Evolutionary conservation across 805 yeast species (phyloP).

Genomic region (Pichia phayaonensis): DNA sequence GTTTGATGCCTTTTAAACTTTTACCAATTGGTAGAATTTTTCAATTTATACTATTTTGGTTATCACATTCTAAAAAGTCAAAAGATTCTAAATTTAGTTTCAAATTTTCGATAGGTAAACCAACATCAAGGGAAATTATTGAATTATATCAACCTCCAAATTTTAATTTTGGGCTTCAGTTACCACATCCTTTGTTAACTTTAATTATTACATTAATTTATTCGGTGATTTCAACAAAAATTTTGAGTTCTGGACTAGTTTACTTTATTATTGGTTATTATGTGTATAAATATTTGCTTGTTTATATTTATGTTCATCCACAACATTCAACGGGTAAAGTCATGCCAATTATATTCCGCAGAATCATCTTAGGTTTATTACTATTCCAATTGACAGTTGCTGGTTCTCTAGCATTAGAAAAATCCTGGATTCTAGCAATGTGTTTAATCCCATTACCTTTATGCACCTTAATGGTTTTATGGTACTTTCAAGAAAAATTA

Average conservation of each 20-base stretch:
- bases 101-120: constrained; percentile 15
- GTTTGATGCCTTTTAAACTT: constrained; percentile 85
- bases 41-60: constrained; percentile 60
- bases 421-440: constrained; percentile 69
- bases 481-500: constrained; percentile 76
- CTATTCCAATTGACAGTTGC: constrained; percentile 90
- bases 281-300: constrained; percentile 83
- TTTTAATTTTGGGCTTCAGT: constrained; percentile 82
- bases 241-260: constrained; percentile 72
- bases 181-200: constrained; percentile 87
- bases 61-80: constrained; percentile 10
- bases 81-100: constrained; percentile 31
- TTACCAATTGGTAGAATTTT: constrained; percentile 71
- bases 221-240: constrained; percentile 84
- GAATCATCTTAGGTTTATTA: constrained; percentile 72
- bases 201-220: constrained; percentile 79
- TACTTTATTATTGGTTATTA: constrained; percentile 82
- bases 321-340: constrained; percentile 96
- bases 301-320: constrained; percentile 88
- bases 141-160: constrained; percentile 79
- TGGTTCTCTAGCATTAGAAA: constrained; percentile 72
- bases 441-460: constrained; percentile 71
- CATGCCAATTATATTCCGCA: constrained; percentile 84
- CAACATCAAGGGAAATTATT: constrained; percentile 77
- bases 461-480: constrained; percentile 54